phyloP scores from a whole-genome alignment of 2,329 filamentous ascomycete species.

The Lasiodiplodia gonubiensis region DNA sequence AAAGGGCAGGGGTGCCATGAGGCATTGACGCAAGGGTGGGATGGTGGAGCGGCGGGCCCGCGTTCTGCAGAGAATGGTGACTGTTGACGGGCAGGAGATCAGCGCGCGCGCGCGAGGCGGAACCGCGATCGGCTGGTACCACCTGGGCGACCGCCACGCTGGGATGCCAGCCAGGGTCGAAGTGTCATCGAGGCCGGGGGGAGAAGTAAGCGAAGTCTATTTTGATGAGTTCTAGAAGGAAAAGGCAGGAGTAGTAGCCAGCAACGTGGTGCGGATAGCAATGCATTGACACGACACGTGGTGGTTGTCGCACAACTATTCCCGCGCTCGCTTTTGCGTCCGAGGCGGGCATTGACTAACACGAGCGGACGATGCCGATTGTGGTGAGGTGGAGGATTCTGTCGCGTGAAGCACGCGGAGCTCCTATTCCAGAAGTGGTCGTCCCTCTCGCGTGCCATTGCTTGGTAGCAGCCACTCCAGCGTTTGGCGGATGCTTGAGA shows the following conservation, averaged over 20 bases:
- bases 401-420: background rate
- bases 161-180: background rate
- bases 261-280: background rate
- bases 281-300: background rate
- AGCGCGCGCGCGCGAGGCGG: too few relatives aligned
- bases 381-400: background rate
- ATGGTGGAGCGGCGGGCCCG: too few relatives aligned
- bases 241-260: background rate
- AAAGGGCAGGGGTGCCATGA: too few relatives aligned
- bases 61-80: too few relatives aligned
- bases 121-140: too few relatives aligned
- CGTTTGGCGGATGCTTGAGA: slow-evolving; percentile 6
- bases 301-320: background rate
- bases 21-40: too few relatives aligned
- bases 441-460: background rate
- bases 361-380: background rate
- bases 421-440: background rate
- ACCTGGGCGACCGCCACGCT: too few relatives aligned
- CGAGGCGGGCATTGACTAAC: background rate
- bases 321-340: slow-evolving; percentile 3
- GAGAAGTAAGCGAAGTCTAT: background rate
- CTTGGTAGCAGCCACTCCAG: slow-evolving; percentile 2
- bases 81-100: too few relatives aligned
- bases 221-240: background rate
- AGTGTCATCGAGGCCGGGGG: background rate